Evolutionary conservation across 495 filamentous ascomycete species (phyloP).

Genomic region (Penicillium macrosclerotiorum): DNA sequence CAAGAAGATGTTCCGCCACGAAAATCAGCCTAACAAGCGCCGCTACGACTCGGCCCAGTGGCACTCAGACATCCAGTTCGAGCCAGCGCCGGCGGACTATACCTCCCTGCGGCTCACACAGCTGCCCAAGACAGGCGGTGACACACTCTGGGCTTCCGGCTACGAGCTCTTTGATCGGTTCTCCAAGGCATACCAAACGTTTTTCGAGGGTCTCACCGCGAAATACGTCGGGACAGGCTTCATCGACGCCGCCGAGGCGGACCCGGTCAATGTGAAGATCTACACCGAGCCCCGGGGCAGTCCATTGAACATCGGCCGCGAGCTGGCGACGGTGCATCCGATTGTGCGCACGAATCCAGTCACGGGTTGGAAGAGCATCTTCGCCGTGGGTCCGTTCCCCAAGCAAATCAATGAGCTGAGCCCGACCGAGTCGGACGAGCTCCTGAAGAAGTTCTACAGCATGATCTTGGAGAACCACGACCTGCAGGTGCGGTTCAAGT

Average conservation of each 20-base stretch:
- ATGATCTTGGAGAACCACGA: constrained; percentile 72
- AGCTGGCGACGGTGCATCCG: constrained; percentile 63
- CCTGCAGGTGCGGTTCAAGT: constrained; percentile 66
- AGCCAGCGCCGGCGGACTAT: constrained; percentile 65
- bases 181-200: constrained; percentile 57
- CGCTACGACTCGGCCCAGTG: constrained; percentile 40
- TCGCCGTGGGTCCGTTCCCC: constrained; percentile 61
- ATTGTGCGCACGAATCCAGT: constrained; percentile 74
- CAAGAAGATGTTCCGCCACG: constrained; percentile 52
- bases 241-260: constrained; percentile 44
- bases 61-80: constrained; percentile 71
- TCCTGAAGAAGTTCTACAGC: constrained; percentile 41
- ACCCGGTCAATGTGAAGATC: constrained; percentile 46
- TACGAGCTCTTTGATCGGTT: constrained; percentile 63
- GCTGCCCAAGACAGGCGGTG: constrained; percentile 71
- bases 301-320: constrained; percentile 61
- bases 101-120: constrained; percentile 57
- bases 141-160: constrained; percentile 47
- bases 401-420: constrained; percentile 59
- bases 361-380: constrained; percentile 75
- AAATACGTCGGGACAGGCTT: constrained; percentile 57
- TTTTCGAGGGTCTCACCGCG: constrained; percentile 66
- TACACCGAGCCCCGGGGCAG: constrained; percentile 54
- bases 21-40: constrained; percentile 19
- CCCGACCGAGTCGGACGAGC: constrained; percentile 32